phyloP scores from a whole-genome alignment of 139 green algal genomes.

The Coelastrella sp. region DNA sequence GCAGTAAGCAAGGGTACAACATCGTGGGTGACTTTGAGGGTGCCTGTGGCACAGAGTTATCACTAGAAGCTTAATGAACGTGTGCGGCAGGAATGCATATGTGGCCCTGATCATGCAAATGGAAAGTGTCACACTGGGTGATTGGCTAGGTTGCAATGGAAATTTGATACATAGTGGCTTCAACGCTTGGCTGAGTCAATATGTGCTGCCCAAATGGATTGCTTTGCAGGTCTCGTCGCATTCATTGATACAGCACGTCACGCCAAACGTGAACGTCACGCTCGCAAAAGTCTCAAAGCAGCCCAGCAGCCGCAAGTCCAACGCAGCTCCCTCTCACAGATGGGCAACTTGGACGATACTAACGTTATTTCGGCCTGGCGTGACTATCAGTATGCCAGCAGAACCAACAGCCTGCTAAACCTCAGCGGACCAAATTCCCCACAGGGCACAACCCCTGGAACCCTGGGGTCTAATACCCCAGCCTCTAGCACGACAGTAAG shows the following conservation, averaged over 20 bases:
- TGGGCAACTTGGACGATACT: neutral
- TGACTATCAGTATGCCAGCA: neutral
- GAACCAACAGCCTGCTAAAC: neutral
- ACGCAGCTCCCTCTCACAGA: neutral
- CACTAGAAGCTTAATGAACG: too few species aligned
- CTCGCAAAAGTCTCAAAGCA: neutral
- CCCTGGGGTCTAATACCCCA: too few species aligned
- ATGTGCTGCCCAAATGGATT: too few species aligned
- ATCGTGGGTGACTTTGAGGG: too few species aligned
- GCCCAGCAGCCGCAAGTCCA: neutral
- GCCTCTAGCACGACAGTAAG: neutral
- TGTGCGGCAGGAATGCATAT: neutral
- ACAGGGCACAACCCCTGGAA: neutral
- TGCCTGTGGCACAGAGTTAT: too few species aligned
- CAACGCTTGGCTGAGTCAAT: too few species aligned
- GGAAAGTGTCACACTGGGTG: neutral
- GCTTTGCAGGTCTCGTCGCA: neutral
- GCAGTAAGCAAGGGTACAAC: too few species aligned
- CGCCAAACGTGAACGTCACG: neutral
- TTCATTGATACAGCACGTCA: constrained; percentile 29
- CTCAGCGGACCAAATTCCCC: neutral
- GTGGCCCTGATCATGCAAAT: neutral
- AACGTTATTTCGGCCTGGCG: neutral
- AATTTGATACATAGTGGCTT: too few species aligned
- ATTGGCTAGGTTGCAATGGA: too few species aligned